These are phyloP conservation scores for Marasmius tenuissimus DNA, from an alignment of 1,284 basidiomycete genomes.

Conservation along the genomic window DNA sequence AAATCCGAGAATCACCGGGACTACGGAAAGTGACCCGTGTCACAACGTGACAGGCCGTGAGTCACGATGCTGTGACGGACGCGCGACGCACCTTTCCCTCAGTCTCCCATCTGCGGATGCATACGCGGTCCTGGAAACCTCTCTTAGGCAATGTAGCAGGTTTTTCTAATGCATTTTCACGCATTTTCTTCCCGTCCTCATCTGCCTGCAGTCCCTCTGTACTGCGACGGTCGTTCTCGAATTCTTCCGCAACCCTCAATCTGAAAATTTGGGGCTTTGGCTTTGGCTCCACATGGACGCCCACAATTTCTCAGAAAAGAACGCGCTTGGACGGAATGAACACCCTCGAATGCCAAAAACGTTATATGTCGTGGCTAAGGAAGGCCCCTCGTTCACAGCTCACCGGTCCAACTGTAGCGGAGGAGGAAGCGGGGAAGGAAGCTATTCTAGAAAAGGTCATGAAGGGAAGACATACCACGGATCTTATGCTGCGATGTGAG, in stretches of 20 bases:
- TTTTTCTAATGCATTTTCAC: slow-evolving; percentile 17
- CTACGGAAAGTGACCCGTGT: no score
- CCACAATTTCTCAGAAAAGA: not conserved
- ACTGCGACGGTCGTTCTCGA: not conserved
- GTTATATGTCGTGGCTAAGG: slow-evolving; percentile 33
- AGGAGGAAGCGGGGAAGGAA: slow-evolving; percentile 69
- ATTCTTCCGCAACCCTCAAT: not conserved
- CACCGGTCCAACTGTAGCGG: slow-evolving; percentile 40
- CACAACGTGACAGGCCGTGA: no score
- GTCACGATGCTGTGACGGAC: slow-evolving; percentile 17
- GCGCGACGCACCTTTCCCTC: slow-evolving; percentile 18
- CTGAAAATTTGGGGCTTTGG: no score
- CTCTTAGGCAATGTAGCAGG: slow-evolving; percentile 46
- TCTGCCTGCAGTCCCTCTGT: not conserved
- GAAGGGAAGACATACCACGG: slow-evolving; percentile 77
- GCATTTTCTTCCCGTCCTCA: not conserved
- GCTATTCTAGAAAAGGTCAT: slow-evolving; percentile 79
- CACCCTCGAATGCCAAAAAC: slow-evolving; percentile 1
- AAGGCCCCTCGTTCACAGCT: slow-evolving; percentile 26
- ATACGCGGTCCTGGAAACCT: slow-evolving; percentile 38
- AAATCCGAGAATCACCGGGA: no score
- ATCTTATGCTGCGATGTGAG: slow-evolving; percentile 82
- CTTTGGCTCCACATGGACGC: not conserved
- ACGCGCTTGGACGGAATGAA: not conserved
- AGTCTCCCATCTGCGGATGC: slow-evolving; percentile 42